Evolutionary conservation across 2,329 filamentous ascomycete genomes (phyloP).

Genomic region (Colletotrichum tanaceti): DNA sequence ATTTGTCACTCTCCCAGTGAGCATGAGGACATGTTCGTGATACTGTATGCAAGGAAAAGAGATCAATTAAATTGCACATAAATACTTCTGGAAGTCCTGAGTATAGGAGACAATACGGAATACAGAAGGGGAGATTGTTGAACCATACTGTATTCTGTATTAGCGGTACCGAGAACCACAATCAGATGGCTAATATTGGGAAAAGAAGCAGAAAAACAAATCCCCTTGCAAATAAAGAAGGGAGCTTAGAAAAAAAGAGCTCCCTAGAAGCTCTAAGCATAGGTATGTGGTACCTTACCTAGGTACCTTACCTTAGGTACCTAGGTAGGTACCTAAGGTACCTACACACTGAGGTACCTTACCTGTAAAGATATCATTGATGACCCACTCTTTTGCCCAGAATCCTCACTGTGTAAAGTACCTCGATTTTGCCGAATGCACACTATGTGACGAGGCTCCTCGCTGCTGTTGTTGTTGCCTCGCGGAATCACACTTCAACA

Average conservation of each 20-base stretch:
- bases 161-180: background rate
- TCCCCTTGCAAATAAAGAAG: no score
- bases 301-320: no score
- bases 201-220: conserved; percentile 4
- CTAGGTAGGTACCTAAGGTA: no score
- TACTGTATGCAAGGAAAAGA: conserved; percentile 17
- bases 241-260: background rate
- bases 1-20: background rate
- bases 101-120: no score
- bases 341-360: no score
- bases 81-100: background rate
- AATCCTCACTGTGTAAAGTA: background rate
- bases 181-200: background rate
- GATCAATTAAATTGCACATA: background rate
- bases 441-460: conserved; percentile 37
- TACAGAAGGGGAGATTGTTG: background rate
- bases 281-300: no score
- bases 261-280: conserved; percentile 15
- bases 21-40: conserved; percentile 19
- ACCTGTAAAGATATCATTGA: conserved; percentile 9
- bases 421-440: rapidly evolving
- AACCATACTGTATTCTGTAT: background rate
- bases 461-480: conserved; percentile 8
- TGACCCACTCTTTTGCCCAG: no score
- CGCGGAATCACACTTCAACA: conserved; percentile 2